A percentile compares a stretch with the other conserved stretches of the same genome.
phyloP scores from a whole-genome alignment of 768 basidiomycete genomes.

The Albatrellus ellisii region DNA sequence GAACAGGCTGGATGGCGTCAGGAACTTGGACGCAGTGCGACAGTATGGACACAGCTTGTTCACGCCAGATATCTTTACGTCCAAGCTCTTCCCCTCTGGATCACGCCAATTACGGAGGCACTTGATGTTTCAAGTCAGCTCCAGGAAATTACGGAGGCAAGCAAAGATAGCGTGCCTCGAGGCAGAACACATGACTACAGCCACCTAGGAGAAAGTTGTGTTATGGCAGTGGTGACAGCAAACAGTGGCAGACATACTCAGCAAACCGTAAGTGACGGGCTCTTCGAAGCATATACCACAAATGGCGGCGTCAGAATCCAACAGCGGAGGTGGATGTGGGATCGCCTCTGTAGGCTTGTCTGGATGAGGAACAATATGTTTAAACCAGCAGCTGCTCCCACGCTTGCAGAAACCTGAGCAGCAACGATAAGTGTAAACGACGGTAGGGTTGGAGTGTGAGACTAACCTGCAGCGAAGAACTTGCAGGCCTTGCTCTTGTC shows the following conservation, averaged over 20 bases:
- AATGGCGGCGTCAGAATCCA: constrained; percentile 31
- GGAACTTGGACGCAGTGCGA: constrained; percentile 49
- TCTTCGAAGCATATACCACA: constrained; percentile 72
- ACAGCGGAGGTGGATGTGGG: constrained; percentile 6
- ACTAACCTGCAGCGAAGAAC: constrained; percentile 47
- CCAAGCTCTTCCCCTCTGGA: constrained; percentile 35
- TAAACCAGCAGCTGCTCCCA: constrained; percentile 67
- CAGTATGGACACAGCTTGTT: constrained; percentile 76
- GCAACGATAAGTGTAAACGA: not conserved
- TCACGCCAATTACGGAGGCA: constrained; percentile 76
- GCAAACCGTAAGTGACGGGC: constrained; percentile 53
- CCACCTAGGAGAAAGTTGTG: constrained; percentile 28
- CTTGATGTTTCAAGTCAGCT: constrained; percentile 22
- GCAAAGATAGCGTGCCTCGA: constrained; percentile 30
- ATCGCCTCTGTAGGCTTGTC: not conserved
- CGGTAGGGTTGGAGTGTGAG: not conserved
- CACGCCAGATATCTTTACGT: constrained; percentile 39
- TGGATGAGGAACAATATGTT: constrained; percentile 29
- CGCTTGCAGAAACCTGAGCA: constrained; percentile 53
- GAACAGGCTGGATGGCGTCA: constrained; percentile 63
- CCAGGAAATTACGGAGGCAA: not conserved
- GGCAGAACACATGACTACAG: constrained; percentile 72
- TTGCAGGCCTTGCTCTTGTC: constrained; percentile 61
- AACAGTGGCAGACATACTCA: constrained; percentile 28
- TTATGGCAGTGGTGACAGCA: constrained; percentile 8